phyloP scores from a whole-genome alignment of 192 early-diverging fungal species.

The Globomyces pollinis-pini region DNA sequence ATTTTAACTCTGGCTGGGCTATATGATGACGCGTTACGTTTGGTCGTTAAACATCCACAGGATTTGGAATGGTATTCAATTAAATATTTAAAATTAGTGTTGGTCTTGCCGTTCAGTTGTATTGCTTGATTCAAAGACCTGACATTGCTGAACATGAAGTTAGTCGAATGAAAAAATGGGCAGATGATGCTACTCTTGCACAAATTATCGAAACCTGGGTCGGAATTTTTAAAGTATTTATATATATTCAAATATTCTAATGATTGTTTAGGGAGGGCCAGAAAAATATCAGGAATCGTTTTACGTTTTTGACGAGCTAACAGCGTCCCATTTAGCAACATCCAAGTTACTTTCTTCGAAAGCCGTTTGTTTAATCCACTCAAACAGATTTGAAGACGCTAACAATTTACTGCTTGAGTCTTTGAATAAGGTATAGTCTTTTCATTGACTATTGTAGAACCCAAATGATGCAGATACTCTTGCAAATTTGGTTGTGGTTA shows the following conservation, averaged over 20 bases:
- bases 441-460: too few species aligned
- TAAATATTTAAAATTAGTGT: slow-evolving; percentile 37
- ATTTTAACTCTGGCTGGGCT: slow-evolving; percentile 23
- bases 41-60: slow-evolving; percentile 10
- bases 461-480: slow-evolving; percentile 71
- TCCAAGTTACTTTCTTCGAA: slow-evolving; percentile 68
- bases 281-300: slow-evolving; percentile 77
- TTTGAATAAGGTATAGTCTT: too few species aligned
- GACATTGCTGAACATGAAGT: slow-evolving; percentile 83
- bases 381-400: slow-evolving; percentile 76
- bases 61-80: slow-evolving; percentile 7
- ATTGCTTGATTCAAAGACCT: slow-evolving; percentile 68
- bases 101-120: slow-evolving; percentile 68
- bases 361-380: slow-evolving; percentile 75
- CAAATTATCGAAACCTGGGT: slow-evolving; percentile 91
- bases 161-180: slow-evolving; percentile 71
- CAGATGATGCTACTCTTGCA: slow-evolving; percentile 89
- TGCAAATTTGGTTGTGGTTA: slow-evolving; percentile 77
- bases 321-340: slow-evolving; percentile 61
- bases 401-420: slow-evolving; percentile 71
- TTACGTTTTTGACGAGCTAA: slow-evolving; percentile 93
- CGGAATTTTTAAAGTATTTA: too few species aligned
- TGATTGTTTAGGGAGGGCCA: slow-evolving; percentile 63
- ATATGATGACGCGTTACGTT: slow-evolving; percentile 8
- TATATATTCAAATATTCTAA: too few species aligned